Base-by-base conservation (phyloP, 1,284 basidiomycete genomes). In the Leccinum griseonigrum region DNA sequence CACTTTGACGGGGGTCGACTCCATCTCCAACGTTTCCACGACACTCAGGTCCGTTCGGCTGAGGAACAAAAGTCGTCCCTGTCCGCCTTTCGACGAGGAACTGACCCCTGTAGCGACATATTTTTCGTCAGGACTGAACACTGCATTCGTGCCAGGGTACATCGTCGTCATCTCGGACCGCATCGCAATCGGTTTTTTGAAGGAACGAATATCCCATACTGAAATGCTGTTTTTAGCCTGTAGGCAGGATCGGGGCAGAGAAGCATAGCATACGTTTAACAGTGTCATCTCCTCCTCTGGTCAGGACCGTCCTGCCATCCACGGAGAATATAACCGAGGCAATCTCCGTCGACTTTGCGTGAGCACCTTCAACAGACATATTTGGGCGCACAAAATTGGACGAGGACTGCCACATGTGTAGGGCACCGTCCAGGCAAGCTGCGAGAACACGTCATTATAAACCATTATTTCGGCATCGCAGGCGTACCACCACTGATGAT, bases 131-230 rank as follows among this genome's bases (percentile, higher is more conserved):
- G 95, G 95, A 67, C 95, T 97, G 75, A 96, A 98, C 58, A 92
- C 84, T 5, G 97, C 88, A 74, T 97, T 97, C 26, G 95, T 96
- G 67, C 92, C 88, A 4, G 92, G 90, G 76, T 98, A 97, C 54
- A 92, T 76, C 22, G 91, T 93, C n/a, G 84, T 81, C 40, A 95
- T 76, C 48, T 82, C 85, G 13, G 79, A 75, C 64, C 80, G 82
- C n/a, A 83, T 82, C 3, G 83, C 86, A 22, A 98, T 72, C 0
- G 97, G 94, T 73, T 91, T 92, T 74, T 92, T 94, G 80, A 98
- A 91, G 4, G 86, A 82, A 61, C 94, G 86, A 28, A 94, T 76
- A 74, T 99, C 97, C 97, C 97, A 99, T 50, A 98, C 94, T 97
- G 69, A 60, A 56, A 60, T 40, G 4, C 46, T 22, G 55, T 59